A percentile compares a stretch with the other conserved stretches of the same genome.
These are phyloP conservation scores for Gossypioides kirkii DNA, from an alignment of 345 rosid genomes.

Conservation along the genomic window DNA sequence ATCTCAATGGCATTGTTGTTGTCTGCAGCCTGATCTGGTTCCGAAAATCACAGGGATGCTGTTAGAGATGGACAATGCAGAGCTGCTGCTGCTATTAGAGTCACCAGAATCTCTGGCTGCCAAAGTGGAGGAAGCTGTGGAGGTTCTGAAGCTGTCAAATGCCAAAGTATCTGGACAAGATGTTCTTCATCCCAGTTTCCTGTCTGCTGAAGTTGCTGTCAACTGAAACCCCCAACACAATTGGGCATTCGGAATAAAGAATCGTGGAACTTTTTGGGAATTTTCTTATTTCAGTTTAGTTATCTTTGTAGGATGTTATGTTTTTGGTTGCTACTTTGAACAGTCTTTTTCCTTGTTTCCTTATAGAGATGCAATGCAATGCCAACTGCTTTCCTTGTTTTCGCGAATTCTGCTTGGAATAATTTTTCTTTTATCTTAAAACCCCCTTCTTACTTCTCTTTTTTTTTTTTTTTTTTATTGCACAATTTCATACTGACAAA, in stretches of 20 bases:
- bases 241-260: neutral
- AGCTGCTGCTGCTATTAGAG: conserved; percentile 52
- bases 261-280: neutral
- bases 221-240: conserved; percentile 24
- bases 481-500: too few species aligned
- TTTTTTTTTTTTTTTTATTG: too few species aligned
- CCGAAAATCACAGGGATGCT: conserved; percentile 83
- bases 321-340: neutral
- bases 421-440: too few species aligned
- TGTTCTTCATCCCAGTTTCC: conserved; percentile 34
- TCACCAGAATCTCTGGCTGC: conserved; percentile 53
- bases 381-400: too few species aligned
- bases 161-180: conserved; percentile 39
- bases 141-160: conserved; percentile 56
- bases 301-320: neutral
- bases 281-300: neutral
- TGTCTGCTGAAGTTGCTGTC: conserved; percentile 58
- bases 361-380: neutral
- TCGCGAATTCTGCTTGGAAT: too few species aligned
- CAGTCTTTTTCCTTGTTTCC: neutral
- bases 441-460: too few species aligned
- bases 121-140: conserved; percentile 58
- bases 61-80: conserved; percentile 69
- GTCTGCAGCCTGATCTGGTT: conserved; percentile 60
- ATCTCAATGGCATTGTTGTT: conserved; percentile 1